Evolutionary conservation across 2,329 filamentous ascomycete species (phyloP).

Genomic region (Neofusicoccum ribis): DNA sequence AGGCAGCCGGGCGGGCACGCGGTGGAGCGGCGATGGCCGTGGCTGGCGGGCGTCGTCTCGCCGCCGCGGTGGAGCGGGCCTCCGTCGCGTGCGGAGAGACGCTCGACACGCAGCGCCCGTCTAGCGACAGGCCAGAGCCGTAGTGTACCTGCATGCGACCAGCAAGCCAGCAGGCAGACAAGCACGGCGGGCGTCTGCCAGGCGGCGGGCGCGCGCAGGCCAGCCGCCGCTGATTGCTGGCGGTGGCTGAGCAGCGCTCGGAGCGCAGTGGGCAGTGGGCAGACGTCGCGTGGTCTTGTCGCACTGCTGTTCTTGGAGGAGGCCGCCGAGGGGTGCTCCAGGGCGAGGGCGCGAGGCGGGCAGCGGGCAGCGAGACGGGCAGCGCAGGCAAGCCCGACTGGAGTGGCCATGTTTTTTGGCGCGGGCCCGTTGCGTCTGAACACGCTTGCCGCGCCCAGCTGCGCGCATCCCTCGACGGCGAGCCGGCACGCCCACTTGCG

Average conservation of each 20-base stretch:
- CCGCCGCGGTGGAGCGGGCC: neutral
- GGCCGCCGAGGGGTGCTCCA: neutral
- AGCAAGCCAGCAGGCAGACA: neutral
- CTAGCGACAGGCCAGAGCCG: constrained; percentile 3
- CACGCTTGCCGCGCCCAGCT: constrained; percentile 2
- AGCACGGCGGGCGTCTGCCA: neutral
- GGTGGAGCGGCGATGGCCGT: constrained; percentile 8
- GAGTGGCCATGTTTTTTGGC: constrained; percentile 6
- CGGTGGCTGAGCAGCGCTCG: constrained; percentile 16
- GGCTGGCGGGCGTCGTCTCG: neutral
- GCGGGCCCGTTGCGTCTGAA: neutral
- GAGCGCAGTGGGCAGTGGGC: constrained; percentile 10
- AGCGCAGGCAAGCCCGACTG: too few species aligned
- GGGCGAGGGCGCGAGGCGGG: neutral
- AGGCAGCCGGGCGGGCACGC: neutral
- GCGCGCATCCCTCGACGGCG: constrained; percentile 5
- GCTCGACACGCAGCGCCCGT: neutral
- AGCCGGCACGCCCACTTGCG: neutral
- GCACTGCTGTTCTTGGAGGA: neutral
- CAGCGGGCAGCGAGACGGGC: neutral
- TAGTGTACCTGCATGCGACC: constrained; percentile 14
- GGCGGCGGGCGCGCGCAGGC: neutral
- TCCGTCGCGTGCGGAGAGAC: constrained; percentile 6
- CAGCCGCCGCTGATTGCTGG: constrained; percentile 15
- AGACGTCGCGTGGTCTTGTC: constrained; percentile 10